A percentile compares a stretch with the other conserved stretches of the same genome.
Conservation (phyloP, 768 basidiomycete genomes). For the Lentinula guzmanii region DNA sequence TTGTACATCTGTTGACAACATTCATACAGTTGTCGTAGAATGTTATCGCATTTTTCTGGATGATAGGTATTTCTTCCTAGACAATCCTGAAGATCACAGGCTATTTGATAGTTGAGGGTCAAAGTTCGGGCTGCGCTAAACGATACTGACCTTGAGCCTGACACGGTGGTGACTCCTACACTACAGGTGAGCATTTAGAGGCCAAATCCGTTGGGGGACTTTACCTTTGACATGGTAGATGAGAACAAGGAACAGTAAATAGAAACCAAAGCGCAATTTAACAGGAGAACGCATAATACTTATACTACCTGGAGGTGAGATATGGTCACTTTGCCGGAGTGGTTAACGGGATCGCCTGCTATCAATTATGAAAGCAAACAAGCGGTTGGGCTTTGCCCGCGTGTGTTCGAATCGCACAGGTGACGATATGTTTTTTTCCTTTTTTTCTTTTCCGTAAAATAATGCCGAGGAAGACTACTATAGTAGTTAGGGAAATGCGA, state of each 20-base stretch:
- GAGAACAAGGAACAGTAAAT: neutral
- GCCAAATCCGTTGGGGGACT: neutral
- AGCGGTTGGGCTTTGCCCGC: too few species aligned
- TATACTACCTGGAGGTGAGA: too few species aligned
- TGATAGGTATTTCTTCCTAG: constrained; percentile 57
- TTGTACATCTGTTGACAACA: constrained; percentile 62
- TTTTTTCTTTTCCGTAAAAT: too few species aligned
- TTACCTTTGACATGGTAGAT: neutral
- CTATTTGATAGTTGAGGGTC: constrained; percentile 22
- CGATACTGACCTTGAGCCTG: neutral
- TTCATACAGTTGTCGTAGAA: constrained; percentile 47
- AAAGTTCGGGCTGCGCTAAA: neutral
- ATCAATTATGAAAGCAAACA: too few species aligned
- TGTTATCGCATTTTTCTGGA: constrained; percentile 54
- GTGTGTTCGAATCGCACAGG: too few species aligned
- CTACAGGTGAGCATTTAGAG: neutral
- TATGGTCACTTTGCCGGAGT: neutral
- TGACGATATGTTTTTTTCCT: too few species aligned
- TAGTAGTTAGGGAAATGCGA: too few species aligned
- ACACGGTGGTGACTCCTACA: neutral
- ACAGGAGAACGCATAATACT: too few species aligned
- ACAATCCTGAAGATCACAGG: constrained; percentile 60
- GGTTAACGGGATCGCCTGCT: neutral
- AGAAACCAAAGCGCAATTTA: too few species aligned
- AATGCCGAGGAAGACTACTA: too few species aligned